Base-by-base conservation (phyloP, 1,139 yeast species). In the Barnettozyma hawaiiensis region DNA sequence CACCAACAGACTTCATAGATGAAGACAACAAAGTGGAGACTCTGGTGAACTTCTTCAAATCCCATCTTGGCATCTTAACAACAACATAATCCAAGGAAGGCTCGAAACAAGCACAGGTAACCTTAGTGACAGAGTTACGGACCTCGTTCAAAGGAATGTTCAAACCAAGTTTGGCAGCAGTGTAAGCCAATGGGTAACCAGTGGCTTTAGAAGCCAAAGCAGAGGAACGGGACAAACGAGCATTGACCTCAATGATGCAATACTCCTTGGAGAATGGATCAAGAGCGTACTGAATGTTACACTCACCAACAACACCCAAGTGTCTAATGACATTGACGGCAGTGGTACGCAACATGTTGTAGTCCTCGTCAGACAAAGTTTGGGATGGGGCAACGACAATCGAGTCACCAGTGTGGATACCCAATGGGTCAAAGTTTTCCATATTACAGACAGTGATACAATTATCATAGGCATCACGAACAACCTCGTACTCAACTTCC, bases 61-160 rank as follows among this genome's bases (percentile, higher is more conserved):
- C 98, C 98, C 99, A 92, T 73, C 98, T 81, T 65, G 99, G 98
- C 66, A 92, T 92, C 78, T 92, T 92, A 48, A 87, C 96, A 51
- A 92, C 98, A 65, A 92, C 89, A 69, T 92, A 92, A 70, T 92
- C 98, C 63, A 92, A 76, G 10, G 97, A 89, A 40, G 98, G 98
- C 70, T 92, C 98, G 66, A 92, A 92, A 71, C 96, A 86, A 51
- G 98, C 95, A 66, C 95, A 85, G 26, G 98, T 92, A 37, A 89
- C 82, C 70, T 86, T 85, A 47, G 98, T 92, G 47, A 92, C 97
- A 38, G 96, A 81, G 72, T 92, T 92, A 65, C 81, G 83, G 62
- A 92, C 85, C 67, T 90, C 95, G 59, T 87, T 84, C 66, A 92
- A 78, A 43, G 97, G 92, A 59, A 86, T 86, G 70, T 87, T 87